Evolutionary conservation across 2,329 filamentous ascomycete species (phyloP).

Genomic region (Coleophoma cylindrospora): DNA sequence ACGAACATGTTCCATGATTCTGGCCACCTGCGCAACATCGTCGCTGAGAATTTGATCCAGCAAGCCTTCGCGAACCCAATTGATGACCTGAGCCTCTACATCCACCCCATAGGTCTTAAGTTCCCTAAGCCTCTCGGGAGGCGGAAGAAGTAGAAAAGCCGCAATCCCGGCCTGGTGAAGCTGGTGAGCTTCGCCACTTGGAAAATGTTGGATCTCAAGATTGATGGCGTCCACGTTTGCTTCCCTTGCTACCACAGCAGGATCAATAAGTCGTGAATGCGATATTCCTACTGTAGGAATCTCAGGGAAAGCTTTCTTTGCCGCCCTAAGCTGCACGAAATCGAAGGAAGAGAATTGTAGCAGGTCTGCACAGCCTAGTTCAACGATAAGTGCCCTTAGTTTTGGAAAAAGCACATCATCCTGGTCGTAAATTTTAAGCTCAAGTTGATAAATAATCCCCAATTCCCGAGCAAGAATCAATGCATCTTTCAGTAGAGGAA

Average conservation of each 20-base stretch:
- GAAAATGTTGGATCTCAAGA: conserved; percentile 1
- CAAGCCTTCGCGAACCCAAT: background rate
- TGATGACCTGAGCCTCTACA: background rate
- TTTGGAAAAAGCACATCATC: conserved; percentile 1
- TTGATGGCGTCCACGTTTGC: conserved; percentile 1
- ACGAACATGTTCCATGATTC: background rate
- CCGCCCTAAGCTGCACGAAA: background rate
- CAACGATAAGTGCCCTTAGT: background rate
- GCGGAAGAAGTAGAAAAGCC: background rate
- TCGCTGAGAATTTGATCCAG: conserved; percentile 2
- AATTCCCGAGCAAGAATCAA: background rate
- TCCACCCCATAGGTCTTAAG: background rate
- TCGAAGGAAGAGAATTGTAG: conserved; percentile 2
- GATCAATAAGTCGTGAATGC: conserved; percentile 1
- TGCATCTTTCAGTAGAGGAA: background rate
- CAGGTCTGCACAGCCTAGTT: background rate
- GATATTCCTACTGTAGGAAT: background rate
- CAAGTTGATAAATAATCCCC: conserved; percentile 1
- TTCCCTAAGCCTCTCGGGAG: background rate
- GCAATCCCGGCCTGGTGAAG: background rate
- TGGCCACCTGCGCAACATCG: conserved; percentile 1
- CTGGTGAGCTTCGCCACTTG: conserved; percentile 1
- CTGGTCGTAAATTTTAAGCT: conserved; percentile 1
- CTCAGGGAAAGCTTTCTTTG: background rate
- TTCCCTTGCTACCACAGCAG: background rate